phyloP scores from a whole-genome alignment of 2,329 filamentous ascomycete species.

The Colletotrichum higginsianum region DNA sequence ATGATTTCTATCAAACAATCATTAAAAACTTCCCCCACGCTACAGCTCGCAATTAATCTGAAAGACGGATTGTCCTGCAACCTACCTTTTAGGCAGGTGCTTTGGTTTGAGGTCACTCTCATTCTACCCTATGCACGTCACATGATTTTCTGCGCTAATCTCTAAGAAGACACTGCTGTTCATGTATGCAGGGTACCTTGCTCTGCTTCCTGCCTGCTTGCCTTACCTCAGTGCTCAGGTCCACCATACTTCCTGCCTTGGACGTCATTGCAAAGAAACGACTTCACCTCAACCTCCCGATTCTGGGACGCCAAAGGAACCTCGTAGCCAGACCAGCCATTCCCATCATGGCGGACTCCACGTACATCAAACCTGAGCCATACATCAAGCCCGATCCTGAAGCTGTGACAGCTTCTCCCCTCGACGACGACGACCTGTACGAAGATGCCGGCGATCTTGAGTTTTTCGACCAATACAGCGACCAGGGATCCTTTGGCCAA shows the following conservation, averaged over 20 bases:
- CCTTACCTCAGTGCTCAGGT: background rate
- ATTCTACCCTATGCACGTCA: slow-evolving; percentile 3
- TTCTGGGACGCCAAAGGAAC: background rate
- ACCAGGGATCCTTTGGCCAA: slow-evolving; percentile 41
- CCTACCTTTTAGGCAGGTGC: no score
- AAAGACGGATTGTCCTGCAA: no score
- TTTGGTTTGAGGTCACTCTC: no score
- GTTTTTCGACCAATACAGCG: slow-evolving; percentile 64
- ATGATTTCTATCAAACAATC: background rate
- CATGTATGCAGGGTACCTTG: background rate
- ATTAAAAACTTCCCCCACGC: background rate
- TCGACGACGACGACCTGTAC: slow-evolving; percentile 79
- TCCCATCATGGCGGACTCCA: slow-evolving; percentile 39
- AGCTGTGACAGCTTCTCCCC: slow-evolving; percentile 55
- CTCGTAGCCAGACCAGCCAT: background rate
- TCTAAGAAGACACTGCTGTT: background rate
- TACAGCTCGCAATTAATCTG: no score
- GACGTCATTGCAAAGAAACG: slow-evolving; percentile 22
- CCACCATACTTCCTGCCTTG: background rate
- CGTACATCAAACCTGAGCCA: slow-evolving; percentile 49
- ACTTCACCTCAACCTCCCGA: background rate
- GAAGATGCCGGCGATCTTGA: slow-evolving; percentile 71
- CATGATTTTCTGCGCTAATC: slow-evolving; percentile 19
- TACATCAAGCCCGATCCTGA: slow-evolving; percentile 67
- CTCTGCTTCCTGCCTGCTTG: background rate